Base-by-base conservation (phyloP, 1,284 basidiomycete genomes). In the Sanghuangporus sanghuang region DNA sequence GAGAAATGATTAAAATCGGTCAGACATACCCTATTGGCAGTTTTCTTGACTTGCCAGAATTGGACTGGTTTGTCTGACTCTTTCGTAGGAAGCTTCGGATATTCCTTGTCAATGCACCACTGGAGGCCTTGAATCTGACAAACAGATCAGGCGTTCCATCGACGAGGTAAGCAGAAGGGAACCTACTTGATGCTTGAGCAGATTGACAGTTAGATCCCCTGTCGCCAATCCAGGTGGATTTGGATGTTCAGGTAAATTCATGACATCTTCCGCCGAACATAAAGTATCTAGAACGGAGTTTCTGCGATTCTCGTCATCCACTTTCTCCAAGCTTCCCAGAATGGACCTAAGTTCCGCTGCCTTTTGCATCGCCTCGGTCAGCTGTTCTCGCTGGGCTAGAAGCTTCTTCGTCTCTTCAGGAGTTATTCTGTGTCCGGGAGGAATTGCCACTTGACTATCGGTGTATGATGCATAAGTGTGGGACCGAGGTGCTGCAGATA, bases 41-140 rank as follows among this genome's bases (percentile, higher is more conserved):
- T 78, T 69, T 83, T 85, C 68, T 79, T 82, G 23, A 85, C 74
- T 68, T 89, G 83, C 94, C 94, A 96, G 70, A 96, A 94, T 73
- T 96, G 94, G 0, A 93, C 89, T 0, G 92, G 88, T 23, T 81
- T 82, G 64, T 94, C 92, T 0, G 73, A 73, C 54, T 86, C 84
- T 39, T 77, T 81, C 66, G 77, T 81, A 0, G 93, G 92, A 23
- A 93, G 74, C 32, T 75, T 74, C 1, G 92, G 93, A 69, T 91
- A 84, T 73, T 95, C 93, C 21, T 80, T 84, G 11, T 85, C 81
- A 21, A 93, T 78, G 70, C 91, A 92, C 93, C 93, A 95, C 70
- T 87, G 81, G 50, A 90, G 73, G 0, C 83, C 88, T 82, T 92
- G 89, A 66, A 78, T 85, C 90, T 92, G 64, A 18, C 55, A 11